These are phyloP conservation scores for Colletotrichum tanaceti DNA, from an alignment of 2,329 filamentous ascomycete genomes.

Conservation along the genomic window DNA sequence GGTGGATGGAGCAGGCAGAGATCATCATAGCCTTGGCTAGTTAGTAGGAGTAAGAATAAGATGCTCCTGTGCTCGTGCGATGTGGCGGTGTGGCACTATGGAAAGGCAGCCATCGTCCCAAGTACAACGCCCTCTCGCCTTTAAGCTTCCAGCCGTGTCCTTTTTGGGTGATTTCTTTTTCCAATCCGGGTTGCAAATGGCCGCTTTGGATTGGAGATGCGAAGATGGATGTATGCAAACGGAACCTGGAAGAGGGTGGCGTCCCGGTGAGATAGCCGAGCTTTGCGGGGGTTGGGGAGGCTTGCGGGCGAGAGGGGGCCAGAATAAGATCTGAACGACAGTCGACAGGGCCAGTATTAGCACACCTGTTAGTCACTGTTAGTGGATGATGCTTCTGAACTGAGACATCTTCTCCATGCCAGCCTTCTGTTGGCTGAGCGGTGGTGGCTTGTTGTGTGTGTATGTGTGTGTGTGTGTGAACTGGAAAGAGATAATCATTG, in stretches of 20 bases:
- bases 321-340: no score
- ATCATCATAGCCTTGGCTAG: no score
- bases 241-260: constrained; percentile 13
- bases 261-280: background rate
- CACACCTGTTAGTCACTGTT: background rate
- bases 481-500: background rate
- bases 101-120: background rate
- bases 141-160: background rate
- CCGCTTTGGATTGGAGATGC: background rate
- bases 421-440: background rate
- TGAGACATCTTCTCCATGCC: constrained; percentile 24
- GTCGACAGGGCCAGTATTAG: background rate
- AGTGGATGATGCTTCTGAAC: background rate
- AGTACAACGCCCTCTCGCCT: background rate
- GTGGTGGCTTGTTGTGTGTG: constrained; percentile 21
- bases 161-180: background rate
- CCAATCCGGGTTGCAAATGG: background rate
- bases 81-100: background rate
- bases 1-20: no score
- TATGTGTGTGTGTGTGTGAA: no score
- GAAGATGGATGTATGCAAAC: constrained; percentile 22
- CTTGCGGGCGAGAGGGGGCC: no score
- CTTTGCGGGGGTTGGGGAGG: background rate
- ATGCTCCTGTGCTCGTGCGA: background rate
- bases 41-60: no score